These are phyloP conservation scores for Colletotrichum musae DNA, from an alignment of 2,329 filamentous ascomycete genomes.

Conservation along the genomic window DNA sequence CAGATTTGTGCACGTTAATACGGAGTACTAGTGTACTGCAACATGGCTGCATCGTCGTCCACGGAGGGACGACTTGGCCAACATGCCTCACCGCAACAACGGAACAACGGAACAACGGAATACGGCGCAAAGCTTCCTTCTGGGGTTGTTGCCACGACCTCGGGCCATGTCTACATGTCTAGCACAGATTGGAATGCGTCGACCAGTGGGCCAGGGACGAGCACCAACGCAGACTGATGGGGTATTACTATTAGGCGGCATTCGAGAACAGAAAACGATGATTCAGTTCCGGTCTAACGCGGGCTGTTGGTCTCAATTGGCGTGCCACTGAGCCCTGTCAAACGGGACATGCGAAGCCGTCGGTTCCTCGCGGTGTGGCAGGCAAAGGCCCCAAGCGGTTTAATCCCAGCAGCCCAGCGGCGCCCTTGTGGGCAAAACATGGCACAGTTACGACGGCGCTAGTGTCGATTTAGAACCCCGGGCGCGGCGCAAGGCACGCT, in stretches of 20 bases:
- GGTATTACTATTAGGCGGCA: neutral
- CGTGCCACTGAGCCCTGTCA: constrained; percentile 33
- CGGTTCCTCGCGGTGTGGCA: constrained; percentile 19
- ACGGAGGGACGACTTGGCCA: neutral
- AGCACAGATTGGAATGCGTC: neutral
- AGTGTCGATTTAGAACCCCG: neutral
- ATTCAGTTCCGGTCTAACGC: constrained; percentile 6
- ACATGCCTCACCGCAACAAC: constrained; percentile 9
- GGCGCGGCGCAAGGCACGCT: no score
- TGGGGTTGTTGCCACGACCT: neutral
- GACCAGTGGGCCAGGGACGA: neutral
- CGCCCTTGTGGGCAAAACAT: constrained; percentile 19
- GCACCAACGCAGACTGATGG: neutral
- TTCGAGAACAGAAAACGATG: constrained; percentile 19
- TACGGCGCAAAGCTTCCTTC: constrained; percentile 6
- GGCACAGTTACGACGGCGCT: constrained; percentile 9
- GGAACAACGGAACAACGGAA: neutral
- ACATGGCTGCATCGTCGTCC: neutral
- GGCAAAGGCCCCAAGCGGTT: constrained; percentile 26
- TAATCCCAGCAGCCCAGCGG: constrained; percentile 11
- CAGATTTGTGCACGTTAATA: constrained; percentile 4
- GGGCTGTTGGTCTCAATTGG: constrained; percentile 11
- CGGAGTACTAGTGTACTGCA: neutral
- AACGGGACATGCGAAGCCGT: constrained; percentile 16
- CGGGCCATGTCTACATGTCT: constrained; percentile 8